Base-by-base conservation (phyloP, 176 grass and related monocot species). In the Musa troglodytarum region DNA sequence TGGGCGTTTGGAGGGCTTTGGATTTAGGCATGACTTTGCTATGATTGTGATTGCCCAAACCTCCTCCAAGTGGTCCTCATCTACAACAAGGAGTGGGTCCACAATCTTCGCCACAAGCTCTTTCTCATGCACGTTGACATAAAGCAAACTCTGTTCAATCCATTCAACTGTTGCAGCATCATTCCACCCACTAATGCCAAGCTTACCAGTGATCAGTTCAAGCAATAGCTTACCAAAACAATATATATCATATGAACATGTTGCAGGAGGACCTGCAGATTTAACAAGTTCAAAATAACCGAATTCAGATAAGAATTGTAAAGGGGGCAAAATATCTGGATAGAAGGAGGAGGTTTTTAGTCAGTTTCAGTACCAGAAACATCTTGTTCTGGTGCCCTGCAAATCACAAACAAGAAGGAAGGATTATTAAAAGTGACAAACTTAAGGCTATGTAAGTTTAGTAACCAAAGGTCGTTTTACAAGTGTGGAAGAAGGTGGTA, bases 61-160 rank as follows among this genome's bases (percentile, higher is more conserved):
- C 81, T 99, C 96, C 85, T 99, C 96, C 64, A 99, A 70, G 79
- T 91, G 96, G 58, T 99, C 96, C 85, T 99, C 96, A 9, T 99
- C 90, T n/a, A 99, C 84, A 43, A 99, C 93, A 28, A 99, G 86
- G 1, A 77, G 84, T 28, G 96, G 96, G 62, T 99, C 96, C 19
- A 99, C 88, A 56, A 99, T 95, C 82, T 86, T 99, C 53, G 88
- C 86, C 73, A 99, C 87, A 14, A 92, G 84, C 67, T 99, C 90
- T 64, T 99, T 99, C 76, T 99, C 88, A 17, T 89, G 87, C 78
- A 99, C 91, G 72, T 86, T 92, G 76, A 99, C 84, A 49, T 83
- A 95, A 5, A 74, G 91, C 69, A 99, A 54, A 0, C 75, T 87
- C 68, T 78, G 76, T 74, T 89, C 96, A 49, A 99, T 82, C 88